Evolutionary conservation across 2,329 filamentous ascomycete genomes (phyloP).

Genomic region (Exophiala dermatitidis): DNA sequence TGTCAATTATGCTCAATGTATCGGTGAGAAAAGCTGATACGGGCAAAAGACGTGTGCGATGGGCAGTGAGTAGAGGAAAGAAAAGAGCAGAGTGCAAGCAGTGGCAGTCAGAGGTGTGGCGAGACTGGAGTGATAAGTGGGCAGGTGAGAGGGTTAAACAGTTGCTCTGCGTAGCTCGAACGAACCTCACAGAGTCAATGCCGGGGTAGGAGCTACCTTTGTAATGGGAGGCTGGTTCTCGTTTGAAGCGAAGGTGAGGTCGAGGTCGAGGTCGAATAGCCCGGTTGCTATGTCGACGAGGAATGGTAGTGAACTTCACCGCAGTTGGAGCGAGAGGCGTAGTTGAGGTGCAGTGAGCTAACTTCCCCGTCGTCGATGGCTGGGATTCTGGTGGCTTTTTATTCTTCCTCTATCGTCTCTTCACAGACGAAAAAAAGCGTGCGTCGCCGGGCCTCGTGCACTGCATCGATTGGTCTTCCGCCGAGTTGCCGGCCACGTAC

Average conservation of each 20-base stretch:
- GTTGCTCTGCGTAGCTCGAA: not conserved
- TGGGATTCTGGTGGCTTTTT: not conserved
- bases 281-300: constrained; percentile 2
- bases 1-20: constrained; percentile 20
- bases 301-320: not conserved
- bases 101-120: not conserved
- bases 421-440: not conserved
- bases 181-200: not conserved
- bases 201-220: constrained; percentile 9
- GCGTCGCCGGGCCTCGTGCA: no score
- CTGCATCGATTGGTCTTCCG: not conserved
- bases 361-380: not conserved
- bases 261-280: not conserved
- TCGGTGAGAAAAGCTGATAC: constrained; percentile 1
- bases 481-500: not conserved
- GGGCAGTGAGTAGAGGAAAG: constrained; percentile 3
- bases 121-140: not conserved
- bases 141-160: constrained; percentile 6
- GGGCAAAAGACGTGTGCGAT: not conserved
- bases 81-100: not conserved
- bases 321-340: no score
- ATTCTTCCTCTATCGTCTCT: not conserved
- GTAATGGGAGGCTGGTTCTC: not conserved
- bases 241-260: not conserved
- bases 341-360: no score